Conservation (phyloP, 1,284 basidiomycete species). For the Inonotus hispidus region DNA sequence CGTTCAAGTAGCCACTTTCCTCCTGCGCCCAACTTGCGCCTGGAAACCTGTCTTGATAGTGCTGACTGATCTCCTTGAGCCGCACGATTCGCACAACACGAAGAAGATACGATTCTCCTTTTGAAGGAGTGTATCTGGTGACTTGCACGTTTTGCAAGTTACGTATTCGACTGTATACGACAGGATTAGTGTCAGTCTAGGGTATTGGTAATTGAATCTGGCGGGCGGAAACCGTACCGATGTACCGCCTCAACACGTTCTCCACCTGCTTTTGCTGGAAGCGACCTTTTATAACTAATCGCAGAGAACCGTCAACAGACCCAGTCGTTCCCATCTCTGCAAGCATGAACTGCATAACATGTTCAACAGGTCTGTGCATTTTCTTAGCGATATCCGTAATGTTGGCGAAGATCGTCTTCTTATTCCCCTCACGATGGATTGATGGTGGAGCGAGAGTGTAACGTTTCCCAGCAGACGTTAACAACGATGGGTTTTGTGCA, state of each 20-base stretch:
- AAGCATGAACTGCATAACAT: conserved; percentile 97
- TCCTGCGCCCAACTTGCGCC: conserved; percentile 89
- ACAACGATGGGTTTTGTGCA: conserved; percentile 90
- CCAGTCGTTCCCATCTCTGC: conserved; percentile 98
- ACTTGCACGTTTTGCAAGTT: conserved; percentile 99
- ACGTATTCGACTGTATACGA: conserved; percentile 90
- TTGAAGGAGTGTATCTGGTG: conserved; percentile 90
- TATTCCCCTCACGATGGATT: conserved; percentile 91
- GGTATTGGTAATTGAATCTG: background rate
- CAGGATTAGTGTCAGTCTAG: background rate
- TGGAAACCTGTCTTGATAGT: conserved; percentile 99
- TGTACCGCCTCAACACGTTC: conserved; percentile 94
- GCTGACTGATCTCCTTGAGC: conserved; percentile 87
- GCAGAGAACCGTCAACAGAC: conserved; percentile 88
- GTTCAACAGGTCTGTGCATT: conserved; percentile 99
- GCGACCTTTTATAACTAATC: conserved; percentile 94
- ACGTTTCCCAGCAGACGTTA: conserved; percentile 79
- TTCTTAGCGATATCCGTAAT: conserved; percentile 96
- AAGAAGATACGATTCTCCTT: conserved; percentile 99
- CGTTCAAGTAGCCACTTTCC: conserved; percentile 38
- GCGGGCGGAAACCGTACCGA: conserved; percentile 61
- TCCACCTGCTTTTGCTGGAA: conserved; percentile 99
- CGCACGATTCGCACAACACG: conserved; percentile 95
- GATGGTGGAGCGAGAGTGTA: conserved; percentile 98
- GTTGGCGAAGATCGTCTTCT: conserved; percentile 97